Percentiles rank a stretch among this genome's conserved stretches.
Evolutionary conservation across 2,329 filamentous ascomycete species (phyloP).

Genomic region (Penicillium sp.): DNA sequence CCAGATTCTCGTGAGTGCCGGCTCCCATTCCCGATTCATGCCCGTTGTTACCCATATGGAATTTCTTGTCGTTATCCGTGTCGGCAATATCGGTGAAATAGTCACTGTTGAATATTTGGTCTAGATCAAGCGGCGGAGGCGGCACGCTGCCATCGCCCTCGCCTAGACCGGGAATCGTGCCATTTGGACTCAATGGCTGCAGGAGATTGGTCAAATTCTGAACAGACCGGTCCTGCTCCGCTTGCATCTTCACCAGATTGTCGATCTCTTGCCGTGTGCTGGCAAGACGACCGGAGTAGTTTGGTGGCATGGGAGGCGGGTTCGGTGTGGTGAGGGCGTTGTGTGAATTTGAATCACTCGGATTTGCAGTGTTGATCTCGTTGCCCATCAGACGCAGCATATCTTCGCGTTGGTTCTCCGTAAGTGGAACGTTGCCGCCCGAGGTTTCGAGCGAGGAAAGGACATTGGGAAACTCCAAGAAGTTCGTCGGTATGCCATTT

Average conservation of each 20-base stretch:
- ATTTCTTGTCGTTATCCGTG: conserved; percentile 33
- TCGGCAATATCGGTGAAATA: conserved; percentile 55
- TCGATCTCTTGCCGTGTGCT: conserved; percentile 77
- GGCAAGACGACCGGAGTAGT: conserved; percentile 56
- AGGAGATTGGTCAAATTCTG: conserved; percentile 74
- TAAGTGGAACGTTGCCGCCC: conserved; percentile 48
- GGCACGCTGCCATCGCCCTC: conserved; percentile 46
- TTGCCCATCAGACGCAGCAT: conserved; percentile 53
- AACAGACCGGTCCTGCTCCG: conserved; percentile 77
- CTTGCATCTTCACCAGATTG: conserved; percentile 75
- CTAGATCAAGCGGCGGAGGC: conserved; percentile 57
- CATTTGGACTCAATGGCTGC: conserved; percentile 78
- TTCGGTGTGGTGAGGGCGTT: conserved; percentile 62
- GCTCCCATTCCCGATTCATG: conserved; percentile 18
- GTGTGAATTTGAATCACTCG: conserved; percentile 44
- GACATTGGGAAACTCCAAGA: conserved; percentile 50
- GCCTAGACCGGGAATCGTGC: conserved; percentile 72
- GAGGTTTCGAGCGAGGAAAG: conserved; percentile 50
- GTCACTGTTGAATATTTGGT: conserved; percentile 62
- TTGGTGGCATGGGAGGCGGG: conserved; percentile 58
- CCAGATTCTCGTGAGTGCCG: conserved; percentile 21
- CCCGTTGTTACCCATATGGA: conserved; percentile 26
- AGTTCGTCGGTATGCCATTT: conserved; percentile 42
- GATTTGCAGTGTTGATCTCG: conserved; percentile 49
- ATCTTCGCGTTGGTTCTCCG: conserved; percentile 51